Conservation (phyloP, 1,284 basidiomycete genomes). For the Thecaphora frezii region DNA sequence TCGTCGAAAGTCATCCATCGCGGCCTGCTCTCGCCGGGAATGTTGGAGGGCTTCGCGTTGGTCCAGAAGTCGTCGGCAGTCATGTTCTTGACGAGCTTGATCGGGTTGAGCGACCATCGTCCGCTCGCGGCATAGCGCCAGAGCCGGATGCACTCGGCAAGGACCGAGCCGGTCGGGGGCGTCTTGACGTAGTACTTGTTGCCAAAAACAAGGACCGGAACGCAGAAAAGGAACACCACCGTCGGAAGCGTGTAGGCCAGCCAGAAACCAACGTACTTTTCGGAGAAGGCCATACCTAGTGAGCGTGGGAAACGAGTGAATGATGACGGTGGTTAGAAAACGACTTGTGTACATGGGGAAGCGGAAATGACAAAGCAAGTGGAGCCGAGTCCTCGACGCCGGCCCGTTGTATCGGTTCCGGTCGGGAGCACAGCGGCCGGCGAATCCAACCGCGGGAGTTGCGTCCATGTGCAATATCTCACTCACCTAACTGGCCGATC, state of each 20-base stretch:
- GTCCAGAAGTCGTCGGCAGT: slow-evolving; percentile 76
- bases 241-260: slow-evolving; percentile 62
- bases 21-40: slow-evolving; percentile 49
- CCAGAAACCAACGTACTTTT: slow-evolving; percentile 61
- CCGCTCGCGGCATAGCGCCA: slow-evolving; percentile 53
- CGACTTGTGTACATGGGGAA: no score
- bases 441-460: no score
- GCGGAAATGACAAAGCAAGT: no score
- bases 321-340: no score
- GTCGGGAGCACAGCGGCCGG: no score
- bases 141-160: slow-evolving; percentile 64
- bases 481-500: slow-evolving; percentile 58
- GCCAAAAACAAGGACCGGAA: slow-evolving; percentile 71
- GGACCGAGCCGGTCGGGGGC: slow-evolving; percentile 77
- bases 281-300: slow-evolving; percentile 60
- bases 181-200: slow-evolving; percentile 69
- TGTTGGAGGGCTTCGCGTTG: slow-evolving; percentile 69
- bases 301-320: no score
- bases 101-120: slow-evolving; percentile 59
- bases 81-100: slow-evolving; percentile 43
- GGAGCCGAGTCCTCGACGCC: no score
- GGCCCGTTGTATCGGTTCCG: no score
- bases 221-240: slow-evolving; percentile 62
- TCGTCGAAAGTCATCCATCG: slow-evolving; percentile 63
- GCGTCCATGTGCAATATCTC: no score